Conservation (phyloP, 495 filamentous ascomycete genomes). For the Cryomyces antarcticus region DNA sequence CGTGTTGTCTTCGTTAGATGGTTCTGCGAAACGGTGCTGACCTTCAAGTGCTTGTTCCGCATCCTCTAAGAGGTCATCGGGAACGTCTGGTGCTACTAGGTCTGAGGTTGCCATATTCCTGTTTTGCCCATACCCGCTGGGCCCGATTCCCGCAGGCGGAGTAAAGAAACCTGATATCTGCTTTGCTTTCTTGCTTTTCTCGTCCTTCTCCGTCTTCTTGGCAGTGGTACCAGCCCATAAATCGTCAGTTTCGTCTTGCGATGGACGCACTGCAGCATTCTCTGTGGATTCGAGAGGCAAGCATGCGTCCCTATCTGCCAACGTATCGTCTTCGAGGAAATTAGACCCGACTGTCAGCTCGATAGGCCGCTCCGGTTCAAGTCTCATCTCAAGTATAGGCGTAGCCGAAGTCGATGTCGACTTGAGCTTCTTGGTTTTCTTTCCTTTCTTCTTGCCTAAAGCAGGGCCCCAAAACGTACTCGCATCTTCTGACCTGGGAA, state of each 20-base stretch:
- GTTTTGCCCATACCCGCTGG: no score
- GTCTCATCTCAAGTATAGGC: background rate
- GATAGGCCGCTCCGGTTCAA: background rate
- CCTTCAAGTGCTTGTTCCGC: no score
- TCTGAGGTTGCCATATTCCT: no score
- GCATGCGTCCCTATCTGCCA: no score
- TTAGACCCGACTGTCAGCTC: background rate
- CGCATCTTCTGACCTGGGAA: no score
- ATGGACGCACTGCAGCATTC: background rate
- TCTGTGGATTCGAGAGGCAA: no score
- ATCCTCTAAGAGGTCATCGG: no score
- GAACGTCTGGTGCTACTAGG: no score
- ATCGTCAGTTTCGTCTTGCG: conserved; percentile 2
- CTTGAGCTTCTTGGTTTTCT: conserved; percentile 22
- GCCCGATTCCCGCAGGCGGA: background rate
- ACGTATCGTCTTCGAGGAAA: no score
- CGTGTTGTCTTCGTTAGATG: no score
- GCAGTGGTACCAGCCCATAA: conserved; percentile 10
- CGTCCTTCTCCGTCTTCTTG: conserved; percentile 23
- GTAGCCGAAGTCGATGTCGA: background rate
- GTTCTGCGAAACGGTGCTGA: no score
- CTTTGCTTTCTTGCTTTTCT: conserved; percentile 5
- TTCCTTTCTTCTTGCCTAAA: conserved; percentile 9
- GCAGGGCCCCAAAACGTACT: no score
- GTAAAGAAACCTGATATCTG: background rate